Percentiles rank a stretch among this genome's conserved stretches.
Conservation (phyloP, 2,329 filamentous ascomycete species). For the Colletotrichum sp. region DNA sequence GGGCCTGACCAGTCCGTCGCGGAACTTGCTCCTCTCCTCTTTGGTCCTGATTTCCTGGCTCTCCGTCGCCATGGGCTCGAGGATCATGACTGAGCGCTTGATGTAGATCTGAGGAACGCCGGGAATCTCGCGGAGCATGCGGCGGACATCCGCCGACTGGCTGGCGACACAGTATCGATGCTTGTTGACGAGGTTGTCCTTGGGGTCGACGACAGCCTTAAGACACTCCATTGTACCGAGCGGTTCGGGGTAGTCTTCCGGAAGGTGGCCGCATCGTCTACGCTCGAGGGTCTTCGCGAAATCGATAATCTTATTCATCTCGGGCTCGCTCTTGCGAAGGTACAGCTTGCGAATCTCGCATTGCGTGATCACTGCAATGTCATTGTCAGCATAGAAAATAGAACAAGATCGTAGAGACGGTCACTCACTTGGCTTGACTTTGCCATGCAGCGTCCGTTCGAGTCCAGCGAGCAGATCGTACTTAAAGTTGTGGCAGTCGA, state of each 20-base stretch:
- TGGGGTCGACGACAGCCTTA: slow-evolving; percentile 78
- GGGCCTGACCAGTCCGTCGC: slow-evolving; percentile 66
- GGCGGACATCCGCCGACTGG: slow-evolving; percentile 70
- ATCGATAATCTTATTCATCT: slow-evolving; percentile 67
- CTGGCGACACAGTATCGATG: slow-evolving; percentile 80
- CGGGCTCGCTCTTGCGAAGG: slow-evolving; percentile 59
- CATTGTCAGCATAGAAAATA: not conserved
- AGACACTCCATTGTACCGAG: slow-evolving; percentile 75
- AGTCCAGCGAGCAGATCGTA: slow-evolving; percentile 85
- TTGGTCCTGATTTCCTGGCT: slow-evolving; percentile 67
- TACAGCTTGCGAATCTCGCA: slow-evolving; percentile 84
- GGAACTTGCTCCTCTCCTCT: slow-evolving; percentile 78
- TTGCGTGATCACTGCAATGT: slow-evolving; percentile 72
- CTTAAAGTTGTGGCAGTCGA: slow-evolving; percentile 81
- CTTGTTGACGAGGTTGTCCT: slow-evolving; percentile 73
- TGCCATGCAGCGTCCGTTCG: slow-evolving; percentile 83
- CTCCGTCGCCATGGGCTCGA: slow-evolving; percentile 74
- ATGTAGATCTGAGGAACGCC: slow-evolving; percentile 83
- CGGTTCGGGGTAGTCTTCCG: slow-evolving; percentile 73
- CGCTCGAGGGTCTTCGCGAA: slow-evolving; percentile 75
- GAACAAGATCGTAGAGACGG: not conserved
- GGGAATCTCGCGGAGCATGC: slow-evolving; percentile 67
- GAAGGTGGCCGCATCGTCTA: slow-evolving; percentile 79
- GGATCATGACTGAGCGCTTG: slow-evolving; percentile 74
- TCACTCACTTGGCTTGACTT: slow-evolving; percentile 78